These are phyloP conservation scores for Ceratocystis papillata DNA, from an alignment of 2,329 filamentous ascomycete species.

Conservation along the genomic window DNA sequence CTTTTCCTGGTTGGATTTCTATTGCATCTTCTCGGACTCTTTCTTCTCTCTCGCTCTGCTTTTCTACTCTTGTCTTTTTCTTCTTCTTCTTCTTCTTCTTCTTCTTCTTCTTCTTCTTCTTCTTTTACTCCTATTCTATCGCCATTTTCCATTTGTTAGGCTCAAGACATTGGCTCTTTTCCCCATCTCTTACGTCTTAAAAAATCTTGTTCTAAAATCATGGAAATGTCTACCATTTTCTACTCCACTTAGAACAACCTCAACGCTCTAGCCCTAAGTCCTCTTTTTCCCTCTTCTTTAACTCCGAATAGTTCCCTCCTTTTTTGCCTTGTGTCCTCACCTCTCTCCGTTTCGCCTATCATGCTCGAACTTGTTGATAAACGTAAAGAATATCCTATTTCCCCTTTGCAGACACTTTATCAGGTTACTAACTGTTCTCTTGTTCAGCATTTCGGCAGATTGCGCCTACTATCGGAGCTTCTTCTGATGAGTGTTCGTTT, in stretches of 20 bases:
- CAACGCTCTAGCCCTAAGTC: neutral
- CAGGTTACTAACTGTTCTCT: neutral
- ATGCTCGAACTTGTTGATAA: constrained; percentile 24
- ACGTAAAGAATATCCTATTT: constrained; percentile 13
- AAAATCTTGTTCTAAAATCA: neutral
- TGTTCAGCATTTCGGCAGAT: constrained; percentile 37
- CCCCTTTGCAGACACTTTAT: constrained; percentile 8
- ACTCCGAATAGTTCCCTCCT: neutral
- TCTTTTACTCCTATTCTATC: neutral
- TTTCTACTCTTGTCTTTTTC: neutral
- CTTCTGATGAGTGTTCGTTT: constrained; percentile 39
- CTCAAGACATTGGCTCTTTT: neutral
- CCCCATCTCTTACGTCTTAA: neutral
- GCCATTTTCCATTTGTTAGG: too few relatives aligned
- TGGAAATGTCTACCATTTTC: neutral
- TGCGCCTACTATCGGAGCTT: constrained; percentile 35
- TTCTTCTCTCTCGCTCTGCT: neutral
- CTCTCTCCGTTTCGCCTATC: neutral
- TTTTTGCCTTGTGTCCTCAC: neutral
- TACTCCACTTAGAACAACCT: neutral
- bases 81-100: neutral
- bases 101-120: neutral
- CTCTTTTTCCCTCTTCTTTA: neutral
- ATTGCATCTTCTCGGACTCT: neutral
- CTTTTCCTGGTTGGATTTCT: neutral